A percentile compares a stretch with the other conserved stretches of the same genome.
These are phyloP conservation scores for Pachyrhizus erosus DNA, from an alignment of 306 rosid species.

Conservation along the genomic window DNA sequence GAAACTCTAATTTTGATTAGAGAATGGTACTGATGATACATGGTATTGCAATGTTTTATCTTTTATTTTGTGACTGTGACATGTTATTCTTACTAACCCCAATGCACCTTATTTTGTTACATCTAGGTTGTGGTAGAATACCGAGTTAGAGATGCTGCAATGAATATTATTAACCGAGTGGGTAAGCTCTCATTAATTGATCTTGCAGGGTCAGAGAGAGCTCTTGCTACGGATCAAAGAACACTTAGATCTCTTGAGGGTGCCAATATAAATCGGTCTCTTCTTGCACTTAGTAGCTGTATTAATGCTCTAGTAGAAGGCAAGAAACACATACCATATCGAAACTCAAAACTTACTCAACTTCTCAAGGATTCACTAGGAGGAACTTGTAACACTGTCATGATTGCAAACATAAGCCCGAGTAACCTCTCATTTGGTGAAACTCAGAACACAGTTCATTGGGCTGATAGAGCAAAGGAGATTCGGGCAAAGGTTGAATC, in stretches of 20 bases:
- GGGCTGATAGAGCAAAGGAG: slow-evolving; percentile 99
- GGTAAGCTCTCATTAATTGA: slow-evolving; percentile 96
- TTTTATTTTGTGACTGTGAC: neutral
- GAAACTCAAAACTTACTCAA: slow-evolving; percentile 94
- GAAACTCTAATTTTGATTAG: neutral
- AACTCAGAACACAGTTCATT: slow-evolving; percentile 94
- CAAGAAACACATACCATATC: slow-evolving; percentile 91
- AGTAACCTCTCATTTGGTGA: slow-evolving; percentile 89
- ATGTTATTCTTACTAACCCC: slow-evolving; percentile 36
- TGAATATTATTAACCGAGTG: slow-evolving; percentile 71
- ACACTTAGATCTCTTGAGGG: slow-evolving; percentile 95
- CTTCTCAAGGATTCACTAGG: slow-evolving; percentile 97
- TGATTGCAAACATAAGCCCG: slow-evolving; percentile 98
- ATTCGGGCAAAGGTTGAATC: slow-evolving; percentile 78
- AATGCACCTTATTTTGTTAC: slow-evolving; percentile 32
- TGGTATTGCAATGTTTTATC: neutral
- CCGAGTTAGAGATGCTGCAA: slow-evolving; percentile 76
- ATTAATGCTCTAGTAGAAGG: slow-evolving; percentile 96
- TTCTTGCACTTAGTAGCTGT: slow-evolving; percentile 94
- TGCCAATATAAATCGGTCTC: slow-evolving; percentile 94
- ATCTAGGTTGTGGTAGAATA: slow-evolving; percentile 83
- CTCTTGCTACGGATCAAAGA: slow-evolving; percentile 95
- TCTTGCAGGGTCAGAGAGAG: slow-evolving; percentile 99
- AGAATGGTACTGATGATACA: neutral
- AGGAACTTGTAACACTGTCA: slow-evolving; percentile 90